Evolutionary conservation across 2,329 filamentous ascomycete species (phyloP).

Genomic region (Microcera coccophila): DNA sequence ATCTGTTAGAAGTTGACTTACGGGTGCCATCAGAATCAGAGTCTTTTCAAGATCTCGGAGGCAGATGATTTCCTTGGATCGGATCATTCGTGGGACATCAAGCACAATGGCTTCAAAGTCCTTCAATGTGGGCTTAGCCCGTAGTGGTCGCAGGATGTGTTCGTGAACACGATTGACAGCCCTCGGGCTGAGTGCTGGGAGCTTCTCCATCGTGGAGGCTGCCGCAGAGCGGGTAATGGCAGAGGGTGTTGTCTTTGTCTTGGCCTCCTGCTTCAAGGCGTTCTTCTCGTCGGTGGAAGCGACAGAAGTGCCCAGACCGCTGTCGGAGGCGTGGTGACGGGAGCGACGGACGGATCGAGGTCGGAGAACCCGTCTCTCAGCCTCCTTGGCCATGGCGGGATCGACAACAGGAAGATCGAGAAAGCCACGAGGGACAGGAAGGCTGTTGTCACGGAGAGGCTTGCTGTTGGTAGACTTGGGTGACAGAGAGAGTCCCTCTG

Average conservation of each 20-base stretch:
- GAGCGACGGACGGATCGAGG: constrained; percentile 53
- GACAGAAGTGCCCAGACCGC: constrained; percentile 81
- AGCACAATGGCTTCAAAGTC: constrained; percentile 77
- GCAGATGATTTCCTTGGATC: constrained; percentile 80
- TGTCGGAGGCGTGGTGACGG: constrained; percentile 75
- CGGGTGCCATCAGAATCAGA: constrained; percentile 83
- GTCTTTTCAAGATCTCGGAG: constrained; percentile 93
- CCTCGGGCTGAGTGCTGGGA: constrained; percentile 61
- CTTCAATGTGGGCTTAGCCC: constrained; percentile 68
- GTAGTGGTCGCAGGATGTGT: constrained; percentile 72
- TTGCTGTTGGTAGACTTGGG: constrained; percentile 29
- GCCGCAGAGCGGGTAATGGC: constrained; percentile 57
- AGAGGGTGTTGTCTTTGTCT: constrained; percentile 43
- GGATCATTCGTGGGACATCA: constrained; percentile 74
- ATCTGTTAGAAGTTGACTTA: constrained; percentile 67
- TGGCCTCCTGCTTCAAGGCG: constrained; percentile 38
- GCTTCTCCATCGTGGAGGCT: constrained; percentile 44
- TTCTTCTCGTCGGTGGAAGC: constrained; percentile 55
- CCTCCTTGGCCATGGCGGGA: constrained; percentile 44
- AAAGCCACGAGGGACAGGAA: constrained; percentile 58
- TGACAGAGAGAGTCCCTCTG: constrained; percentile 38
- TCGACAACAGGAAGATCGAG: constrained; percentile 54
- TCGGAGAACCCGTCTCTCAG: constrained; percentile 49
- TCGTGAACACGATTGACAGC: constrained; percentile 77
- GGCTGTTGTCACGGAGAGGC: constrained; percentile 51